A percentile compares a stretch with the other conserved stretches of the same genome.
Evolutionary conservation across 345 rosid species (phyloP).

Genomic region (Melaleuca quinquenervia): DNA sequence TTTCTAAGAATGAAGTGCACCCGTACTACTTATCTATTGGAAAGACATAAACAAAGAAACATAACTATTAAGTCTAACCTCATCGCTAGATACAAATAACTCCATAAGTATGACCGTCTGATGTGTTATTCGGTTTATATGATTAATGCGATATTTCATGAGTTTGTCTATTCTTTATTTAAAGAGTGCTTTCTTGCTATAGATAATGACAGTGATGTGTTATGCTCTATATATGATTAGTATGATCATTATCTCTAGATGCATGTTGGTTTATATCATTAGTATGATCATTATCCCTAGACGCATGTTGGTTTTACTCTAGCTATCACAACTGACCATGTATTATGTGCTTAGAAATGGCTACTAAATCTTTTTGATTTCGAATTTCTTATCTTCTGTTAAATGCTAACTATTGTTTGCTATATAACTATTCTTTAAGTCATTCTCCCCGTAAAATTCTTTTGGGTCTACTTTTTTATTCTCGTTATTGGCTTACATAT

Average conservation of each 20-base stretch:
- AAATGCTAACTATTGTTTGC: not conserved
- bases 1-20: not conserved
- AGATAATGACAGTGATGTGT: not conserved
- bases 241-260: not conserved
- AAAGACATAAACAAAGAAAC: not conserved
- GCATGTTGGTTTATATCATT: not conserved
- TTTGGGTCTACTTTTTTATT: not conserved
- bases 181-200: not conserved
- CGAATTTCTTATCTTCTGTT: not conserved
- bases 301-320: not conserved
- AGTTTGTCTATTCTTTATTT: not conserved
- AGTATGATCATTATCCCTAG: not conserved
- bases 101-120: not conserved
- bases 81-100: not conserved
- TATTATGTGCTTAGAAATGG: not conserved
- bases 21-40: not conserved
- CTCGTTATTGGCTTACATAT: not conserved
- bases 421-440: not conserved
- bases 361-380: not conserved
- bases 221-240: not conserved
- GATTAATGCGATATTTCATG: not conserved
- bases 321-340: not conserved
- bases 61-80: not conserved
- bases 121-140: not conserved
- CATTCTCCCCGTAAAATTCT: not conserved